Evolutionary conservation across 257 asterid genomes (phyloP).

Genomic region (Capsicum rhomboideum): DNA sequence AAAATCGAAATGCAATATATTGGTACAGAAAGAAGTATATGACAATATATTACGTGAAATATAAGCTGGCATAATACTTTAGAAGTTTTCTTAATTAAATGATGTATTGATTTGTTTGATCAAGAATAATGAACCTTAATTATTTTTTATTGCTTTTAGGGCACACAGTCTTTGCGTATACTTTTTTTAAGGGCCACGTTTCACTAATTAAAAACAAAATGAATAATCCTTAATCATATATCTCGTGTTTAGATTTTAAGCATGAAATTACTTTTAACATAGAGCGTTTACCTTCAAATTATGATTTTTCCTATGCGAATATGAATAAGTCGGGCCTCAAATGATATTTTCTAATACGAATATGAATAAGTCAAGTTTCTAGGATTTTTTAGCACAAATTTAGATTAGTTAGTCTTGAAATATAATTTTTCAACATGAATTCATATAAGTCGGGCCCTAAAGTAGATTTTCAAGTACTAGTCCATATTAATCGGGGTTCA

Average conservation of each 20-base stretch:
- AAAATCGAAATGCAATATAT: neutral
- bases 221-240: neutral
- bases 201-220: neutral
- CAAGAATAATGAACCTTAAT: neutral
- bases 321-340: neutral
- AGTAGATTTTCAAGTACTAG: neutral
- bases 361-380: neutral
- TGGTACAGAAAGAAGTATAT: neutral
- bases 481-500: neutral
- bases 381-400: neutral
- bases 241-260: neutral
- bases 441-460: neutral
- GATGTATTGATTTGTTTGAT: neutral
- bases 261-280: neutral
- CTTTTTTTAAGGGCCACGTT: neutral
- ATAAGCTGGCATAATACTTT: neutral
- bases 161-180: neutral
- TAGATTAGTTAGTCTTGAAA: neutral
- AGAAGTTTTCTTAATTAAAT: neutral
- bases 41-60: neutral
- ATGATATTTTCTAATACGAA: neutral
- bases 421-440: neutral
- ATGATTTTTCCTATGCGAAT: neutral
- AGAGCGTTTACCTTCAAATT: neutral
- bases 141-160: neutral